These are phyloP conservation scores for Hypocreales sp. DNA, from an alignment of 2,329 filamentous ascomycete species.

Conservation along the genomic window DNA sequence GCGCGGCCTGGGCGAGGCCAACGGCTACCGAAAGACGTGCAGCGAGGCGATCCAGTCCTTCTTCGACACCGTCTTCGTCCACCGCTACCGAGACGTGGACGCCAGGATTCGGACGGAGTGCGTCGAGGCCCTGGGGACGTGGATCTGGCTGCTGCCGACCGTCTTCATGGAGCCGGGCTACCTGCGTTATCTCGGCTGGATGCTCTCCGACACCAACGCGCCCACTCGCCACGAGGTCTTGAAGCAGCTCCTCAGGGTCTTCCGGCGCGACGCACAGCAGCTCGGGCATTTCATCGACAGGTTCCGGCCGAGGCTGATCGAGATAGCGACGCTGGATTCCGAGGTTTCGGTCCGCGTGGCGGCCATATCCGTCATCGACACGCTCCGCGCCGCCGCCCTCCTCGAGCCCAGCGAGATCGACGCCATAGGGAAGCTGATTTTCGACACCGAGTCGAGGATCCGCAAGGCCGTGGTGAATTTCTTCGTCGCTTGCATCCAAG, in stretches of 20 bases:
- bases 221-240: conserved; percentile 73
- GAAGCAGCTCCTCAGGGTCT: conserved; percentile 65
- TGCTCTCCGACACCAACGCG: conserved; percentile 67
- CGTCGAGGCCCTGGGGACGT: conserved; percentile 69
- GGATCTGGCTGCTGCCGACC: conserved; percentile 75
- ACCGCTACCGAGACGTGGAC: conserved; percentile 90
- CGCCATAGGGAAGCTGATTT: conserved; percentile 71
- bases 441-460: conserved; percentile 71
- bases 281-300: conserved; percentile 87
- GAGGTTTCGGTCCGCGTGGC: conserved; percentile 68
- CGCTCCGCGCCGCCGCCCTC: conserved; percentile 68
- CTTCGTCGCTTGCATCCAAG: conserved; percentile 76
- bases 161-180: conserved; percentile 85
- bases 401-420: conserved; percentile 89
- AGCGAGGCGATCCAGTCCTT: conserved; percentile 66
- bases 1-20: conserved; percentile 53
- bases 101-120: conserved; percentile 80
- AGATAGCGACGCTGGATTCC: conserved; percentile 79
- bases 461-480: conserved; percentile 82
- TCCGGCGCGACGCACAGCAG: conserved; percentile 67
- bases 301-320: conserved; percentile 73
- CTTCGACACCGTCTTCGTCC: conserved; percentile 86
- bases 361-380: conserved; percentile 68
- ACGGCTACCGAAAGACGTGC: conserved; percentile 52
- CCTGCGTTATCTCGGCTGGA: conserved; percentile 88